A percentile compares a stretch with the other conserved stretches of the same genome.
These are phyloP conservation scores for Quercus gilva DNA, from an alignment of 306 rosid genomes.

Conservation along the genomic window DNA sequence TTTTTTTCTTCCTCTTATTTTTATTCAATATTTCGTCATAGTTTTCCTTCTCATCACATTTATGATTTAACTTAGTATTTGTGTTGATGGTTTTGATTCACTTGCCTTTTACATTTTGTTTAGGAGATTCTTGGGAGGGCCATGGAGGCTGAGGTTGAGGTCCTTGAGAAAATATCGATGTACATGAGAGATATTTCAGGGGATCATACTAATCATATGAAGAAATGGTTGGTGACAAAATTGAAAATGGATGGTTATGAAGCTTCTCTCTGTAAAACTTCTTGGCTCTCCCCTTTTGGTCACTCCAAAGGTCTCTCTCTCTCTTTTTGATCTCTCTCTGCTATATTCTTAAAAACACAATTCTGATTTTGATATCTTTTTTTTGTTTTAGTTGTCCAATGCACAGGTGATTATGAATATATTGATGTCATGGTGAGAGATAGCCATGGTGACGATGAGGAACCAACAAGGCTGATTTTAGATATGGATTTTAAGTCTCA, in stretches of 20 bases:
- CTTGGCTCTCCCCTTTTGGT: conserved; percentile 29
- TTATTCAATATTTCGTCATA: too few relatives aligned
- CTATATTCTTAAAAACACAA: not conserved
- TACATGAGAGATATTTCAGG: not conserved
- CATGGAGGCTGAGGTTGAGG: conserved; percentile 28
- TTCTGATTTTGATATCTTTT: not conserved
- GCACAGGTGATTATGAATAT: conserved; percentile 40
- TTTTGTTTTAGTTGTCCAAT: conserved; percentile 7
- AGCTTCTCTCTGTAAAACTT: conserved; percentile 44
- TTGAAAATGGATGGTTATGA: conserved; percentile 43
- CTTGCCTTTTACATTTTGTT: not conserved
- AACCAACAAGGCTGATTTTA: conserved; percentile 38
- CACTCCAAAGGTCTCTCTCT: conserved; percentile 16
- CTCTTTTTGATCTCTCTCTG: not conserved
- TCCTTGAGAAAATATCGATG: conserved; percentile 30
- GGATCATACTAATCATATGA: conserved; percentile 5
- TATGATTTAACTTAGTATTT: too few relatives aligned
- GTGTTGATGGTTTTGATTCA: not conserved
- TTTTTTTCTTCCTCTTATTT: not conserved
- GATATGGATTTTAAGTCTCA: conserved; percentile 55
- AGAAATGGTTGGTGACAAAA: conserved; percentile 32
- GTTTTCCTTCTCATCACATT: too few relatives aligned
- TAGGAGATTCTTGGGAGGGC: conserved; percentile 29
- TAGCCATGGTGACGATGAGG: not conserved
- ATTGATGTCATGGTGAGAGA: conserved; percentile 39